Percentiles rank a stretch among this genome's conserved stretches.
Conservation (phyloP, 129 eudicot genomes). For the Lactuca sativa region DNA sequence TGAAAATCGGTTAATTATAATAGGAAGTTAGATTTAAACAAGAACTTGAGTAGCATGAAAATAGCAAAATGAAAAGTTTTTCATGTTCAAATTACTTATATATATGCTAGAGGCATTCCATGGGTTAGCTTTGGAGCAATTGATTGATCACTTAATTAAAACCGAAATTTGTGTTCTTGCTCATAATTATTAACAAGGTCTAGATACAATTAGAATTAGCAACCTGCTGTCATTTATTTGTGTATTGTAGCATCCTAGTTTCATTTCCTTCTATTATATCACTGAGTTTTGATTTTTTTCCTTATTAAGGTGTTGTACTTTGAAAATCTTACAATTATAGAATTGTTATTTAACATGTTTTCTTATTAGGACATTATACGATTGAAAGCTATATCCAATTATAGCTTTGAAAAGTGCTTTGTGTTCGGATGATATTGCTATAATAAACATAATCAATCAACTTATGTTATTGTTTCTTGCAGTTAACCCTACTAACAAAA, state of each 20-base stretch:
- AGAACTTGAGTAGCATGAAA: not conserved
- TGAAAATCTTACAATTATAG: too few species aligned
- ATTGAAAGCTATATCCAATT: too few species aligned
- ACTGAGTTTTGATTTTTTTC: not conserved
- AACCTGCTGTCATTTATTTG: too few species aligned
- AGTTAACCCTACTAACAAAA: not conserved
- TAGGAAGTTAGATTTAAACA: not conserved
- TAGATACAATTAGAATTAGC: not conserved
- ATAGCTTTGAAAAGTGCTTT: too few species aligned
- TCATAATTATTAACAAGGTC: not conserved
- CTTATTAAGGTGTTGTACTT: not conserved
- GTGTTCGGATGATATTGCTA: too few species aligned
- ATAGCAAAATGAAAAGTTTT: not conserved
- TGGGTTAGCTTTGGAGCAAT: not conserved
- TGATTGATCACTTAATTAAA: not conserved
- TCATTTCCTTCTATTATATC: not conserved
- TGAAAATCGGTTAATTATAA: not conserved
- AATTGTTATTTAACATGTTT: too few species aligned
- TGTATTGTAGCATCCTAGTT: not conserved
- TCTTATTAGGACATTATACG: too few species aligned
- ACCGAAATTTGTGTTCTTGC: not conserved
- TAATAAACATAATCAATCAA: too few species aligned
- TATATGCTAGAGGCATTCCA: too few species aligned
- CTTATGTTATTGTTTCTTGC: not conserved
- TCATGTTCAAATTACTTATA: too few species aligned